Conservation (phyloP, 2,329 filamentous ascomycete genomes). For the Dissoconium aciculare region DNA sequence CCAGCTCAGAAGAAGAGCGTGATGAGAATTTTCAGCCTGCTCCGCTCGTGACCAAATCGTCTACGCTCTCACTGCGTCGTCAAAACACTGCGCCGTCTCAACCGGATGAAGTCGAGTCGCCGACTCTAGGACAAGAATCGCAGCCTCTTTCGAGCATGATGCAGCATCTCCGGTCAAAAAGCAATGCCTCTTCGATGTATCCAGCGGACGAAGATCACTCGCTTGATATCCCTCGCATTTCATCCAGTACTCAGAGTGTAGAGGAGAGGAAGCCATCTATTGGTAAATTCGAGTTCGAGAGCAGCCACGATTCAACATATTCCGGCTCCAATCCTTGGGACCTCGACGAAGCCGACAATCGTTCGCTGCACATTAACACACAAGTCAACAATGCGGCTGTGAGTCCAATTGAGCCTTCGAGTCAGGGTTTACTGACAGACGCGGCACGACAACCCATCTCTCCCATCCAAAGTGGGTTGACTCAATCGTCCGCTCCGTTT, state of each 20-base stretch:
- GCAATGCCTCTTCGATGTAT: conserved; percentile 68
- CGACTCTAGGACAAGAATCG: conserved; percentile 53
- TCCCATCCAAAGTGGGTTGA: neutral
- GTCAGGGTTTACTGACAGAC: neutral
- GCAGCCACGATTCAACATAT: conserved; percentile 33
- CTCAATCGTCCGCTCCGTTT: neutral
- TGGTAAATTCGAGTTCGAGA: conserved; percentile 15
- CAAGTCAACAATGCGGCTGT: conserved; percentile 6
- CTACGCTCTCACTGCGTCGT: too few relatives aligned
- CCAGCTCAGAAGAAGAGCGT: conserved; percentile 17
- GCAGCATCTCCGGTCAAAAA: conserved; percentile 66
- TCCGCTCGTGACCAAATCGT: too few relatives aligned
- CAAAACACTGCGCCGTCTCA: too few relatives aligned
- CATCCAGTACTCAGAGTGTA: too few relatives aligned
- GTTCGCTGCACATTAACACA: neutral
- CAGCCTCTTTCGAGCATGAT: conserved; percentile 47
- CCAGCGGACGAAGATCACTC: conserved; percentile 24
- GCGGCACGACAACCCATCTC: neutral
- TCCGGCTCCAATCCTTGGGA: conserved; percentile 42
- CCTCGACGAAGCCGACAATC: conserved; percentile 31
- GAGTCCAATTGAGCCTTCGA: conserved; percentile 9
- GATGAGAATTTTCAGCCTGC: too few relatives aligned
- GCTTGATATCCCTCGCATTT: conserved; percentile 13
- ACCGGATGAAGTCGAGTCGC: conserved; percentile 52
- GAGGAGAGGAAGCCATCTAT: too few relatives aligned